Base-by-base conservation (phyloP, 75 land plant species). In the Cunninghamia lanceolata region DNA sequence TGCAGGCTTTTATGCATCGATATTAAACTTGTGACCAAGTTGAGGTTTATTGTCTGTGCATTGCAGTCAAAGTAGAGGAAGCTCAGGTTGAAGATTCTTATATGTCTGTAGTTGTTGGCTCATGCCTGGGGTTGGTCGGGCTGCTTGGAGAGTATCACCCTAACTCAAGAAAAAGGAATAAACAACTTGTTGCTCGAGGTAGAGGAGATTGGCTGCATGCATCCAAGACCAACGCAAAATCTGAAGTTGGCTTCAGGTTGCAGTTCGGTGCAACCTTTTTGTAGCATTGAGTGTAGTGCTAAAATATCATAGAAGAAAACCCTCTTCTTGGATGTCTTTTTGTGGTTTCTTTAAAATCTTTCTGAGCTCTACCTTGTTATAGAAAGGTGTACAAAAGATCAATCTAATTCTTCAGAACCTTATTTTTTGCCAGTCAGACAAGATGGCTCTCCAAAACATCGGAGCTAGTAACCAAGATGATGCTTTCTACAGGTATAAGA, bases 391-490 rank as follows among this genome's bases (percentile, higher is more conserved):
- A 59, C 66, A 59, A 59, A 10, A 21, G 66, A 56, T 17, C 10
- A 59, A 21, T 59, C 17, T 59, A 21, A 59, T 59, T 59, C 25
- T 59, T 4, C 25, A 38, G 50, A 15, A 25, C 47, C 71, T 50
- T 63, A 7, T 11, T 16, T 82, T 45, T 32, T 17, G 5, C 14
- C 11, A 28, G 35, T 73, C 70, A 47, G 35, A n/a, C 43, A 91
- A 89, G 63, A 97, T 97, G 99, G 97, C 99, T 84, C 89, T 98
- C 86, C 94, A 93, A 80, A 98, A 98, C 76, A 98, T 98, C 74
- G 99, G 99, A 88, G 98, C 99, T 54, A 84, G 93, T 15, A 96
- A 98, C 92, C 88, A 90, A 5, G 97, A 98, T 93, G 99, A 98
- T 91, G 97, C 97, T 88, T 98, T 98, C 42, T 40, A 40, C 42